Percentiles rank a stretch among this genome's conserved stretches.
Evolutionary conservation across 257 asterid genomes (phyloP).

Genomic region (Jacaranda mimosifolia): DNA sequence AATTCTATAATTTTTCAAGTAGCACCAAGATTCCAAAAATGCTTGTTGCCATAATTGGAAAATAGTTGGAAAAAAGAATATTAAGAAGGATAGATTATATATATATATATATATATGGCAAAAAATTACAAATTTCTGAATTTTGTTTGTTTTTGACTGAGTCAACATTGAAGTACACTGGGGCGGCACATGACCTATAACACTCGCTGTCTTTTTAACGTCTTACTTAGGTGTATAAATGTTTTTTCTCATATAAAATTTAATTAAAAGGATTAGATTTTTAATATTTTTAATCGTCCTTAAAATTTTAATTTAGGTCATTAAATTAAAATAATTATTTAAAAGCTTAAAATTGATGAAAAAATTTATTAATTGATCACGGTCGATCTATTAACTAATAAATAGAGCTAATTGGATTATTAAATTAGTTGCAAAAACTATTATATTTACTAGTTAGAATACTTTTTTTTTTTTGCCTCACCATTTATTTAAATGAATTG

Average conservation of each 20-base stretch:
- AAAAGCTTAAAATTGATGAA: neutral
- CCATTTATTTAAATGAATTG: no score
- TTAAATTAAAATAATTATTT: neutral
- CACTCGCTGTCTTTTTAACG: slow-evolving; percentile 29
- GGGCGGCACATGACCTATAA: slow-evolving; percentile 30
- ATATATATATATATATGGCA: neutral
- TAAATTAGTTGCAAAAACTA: no score
- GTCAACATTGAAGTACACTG: slow-evolving; percentile 42
- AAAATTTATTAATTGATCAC: no score
- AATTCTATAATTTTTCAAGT: no score
- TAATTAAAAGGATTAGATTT: neutral
- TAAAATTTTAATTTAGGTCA: neutral
- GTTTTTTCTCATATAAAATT: neutral
- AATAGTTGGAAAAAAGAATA: neutral
- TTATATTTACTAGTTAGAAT: no score
- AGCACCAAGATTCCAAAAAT: neutral
- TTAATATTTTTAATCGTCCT: neutral
- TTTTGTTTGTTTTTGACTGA: slow-evolving; percentile 31
- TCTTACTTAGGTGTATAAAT: neutral
- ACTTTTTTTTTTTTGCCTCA: no score
- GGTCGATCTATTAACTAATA: no score
- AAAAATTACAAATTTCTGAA: slow-evolving; percentile 10
- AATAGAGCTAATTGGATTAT: no score
- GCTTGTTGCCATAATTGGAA: neutral
- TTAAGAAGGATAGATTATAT: neutral